Evolutionary conservation across 2,329 filamentous ascomycete genomes (phyloP).

Genomic region (Seiridium unicorne): DNA sequence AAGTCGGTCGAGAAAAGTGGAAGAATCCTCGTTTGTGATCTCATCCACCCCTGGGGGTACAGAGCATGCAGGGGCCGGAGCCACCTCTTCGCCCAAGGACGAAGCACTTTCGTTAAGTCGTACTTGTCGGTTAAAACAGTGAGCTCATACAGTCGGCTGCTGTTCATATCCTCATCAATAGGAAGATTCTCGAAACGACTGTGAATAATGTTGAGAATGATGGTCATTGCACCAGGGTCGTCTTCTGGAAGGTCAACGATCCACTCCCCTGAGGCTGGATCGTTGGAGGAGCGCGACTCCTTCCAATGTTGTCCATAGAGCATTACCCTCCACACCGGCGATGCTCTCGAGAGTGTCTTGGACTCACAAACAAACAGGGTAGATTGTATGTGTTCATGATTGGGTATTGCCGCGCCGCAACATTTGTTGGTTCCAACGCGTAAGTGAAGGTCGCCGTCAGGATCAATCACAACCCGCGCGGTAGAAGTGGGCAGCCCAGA

Average conservation of each 20-base stretch:
- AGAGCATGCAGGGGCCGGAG: background rate
- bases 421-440: slow-evolving; percentile 10
- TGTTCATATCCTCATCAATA: background rate
- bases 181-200: slow-evolving; percentile 16
- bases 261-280: slow-evolving; percentile 15
- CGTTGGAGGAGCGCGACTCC: slow-evolving; percentile 15
- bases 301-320: slow-evolving; percentile 20
- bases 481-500: background rate
- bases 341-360: slow-evolving; percentile 19
- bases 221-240: slow-evolving; percentile 22
- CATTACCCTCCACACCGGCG: slow-evolving; percentile 20
- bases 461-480: slow-evolving; percentile 12
- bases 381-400: background rate
- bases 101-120: slow-evolving; percentile 21
- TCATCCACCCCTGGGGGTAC: background rate
- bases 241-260: slow-evolving; percentile 27
- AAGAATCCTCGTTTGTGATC: background rate
- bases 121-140: slow-evolving; percentile 29
- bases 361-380: slow-evolving; percentile 20
- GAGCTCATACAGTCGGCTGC: slow-evolving; percentile 19
- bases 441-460: slow-evolving; percentile 18
- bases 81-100: slow-evolving; percentile 19
- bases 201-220: slow-evolving; percentile 31
- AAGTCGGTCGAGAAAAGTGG: background rate
- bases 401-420: background rate